These are phyloP conservation scores for Beauveria sp. DNA, from an alignment of 2,329 filamentous ascomycete genomes.

Conservation along the genomic window DNA sequence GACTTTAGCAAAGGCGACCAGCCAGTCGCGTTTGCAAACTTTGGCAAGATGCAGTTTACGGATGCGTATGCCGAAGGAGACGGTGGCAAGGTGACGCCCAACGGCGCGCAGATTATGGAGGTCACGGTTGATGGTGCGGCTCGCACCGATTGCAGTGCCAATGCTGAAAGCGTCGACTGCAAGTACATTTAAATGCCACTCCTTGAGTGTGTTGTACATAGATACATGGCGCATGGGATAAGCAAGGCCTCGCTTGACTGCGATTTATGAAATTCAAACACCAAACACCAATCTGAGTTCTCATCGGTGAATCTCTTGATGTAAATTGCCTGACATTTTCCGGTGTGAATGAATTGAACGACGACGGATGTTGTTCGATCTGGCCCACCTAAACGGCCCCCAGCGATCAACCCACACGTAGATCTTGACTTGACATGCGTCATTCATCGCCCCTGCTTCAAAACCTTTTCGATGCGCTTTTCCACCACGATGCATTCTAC, in stretches of 20 bases:
- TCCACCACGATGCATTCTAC: not conserved
- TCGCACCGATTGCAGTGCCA: not conserved
- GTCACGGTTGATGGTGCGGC: not conserved
- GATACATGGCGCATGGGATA: not conserved
- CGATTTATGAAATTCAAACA: not conserved
- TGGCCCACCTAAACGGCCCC: not conserved
- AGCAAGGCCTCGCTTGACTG: no score
- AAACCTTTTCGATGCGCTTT: not conserved
- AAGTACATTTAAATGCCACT: not conserved
- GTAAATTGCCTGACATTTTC: no score
- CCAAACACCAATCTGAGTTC: not conserved
- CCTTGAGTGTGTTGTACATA: not conserved
- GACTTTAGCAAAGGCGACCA: constrained; percentile 20
- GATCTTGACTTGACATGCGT: not conserved
- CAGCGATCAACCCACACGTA: not conserved
- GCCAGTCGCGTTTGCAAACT: constrained; percentile 23
- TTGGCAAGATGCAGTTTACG: constrained; percentile 22
- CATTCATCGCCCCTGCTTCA: not conserved
- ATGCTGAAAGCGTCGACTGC: not conserved
- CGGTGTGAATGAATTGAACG: not conserved
- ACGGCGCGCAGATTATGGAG: not conserved
- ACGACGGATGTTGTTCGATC: not conserved
- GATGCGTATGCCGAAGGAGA: constrained; percentile 18
- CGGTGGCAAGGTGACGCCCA: constrained; percentile 11
- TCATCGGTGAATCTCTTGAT: not conserved